Percentiles rank a stretch among this genome's conserved stretches.
Conservation (phyloP, 2,329 filamentous ascomycete genomes). For the Aspergillus pseudoglaucus region DNA sequence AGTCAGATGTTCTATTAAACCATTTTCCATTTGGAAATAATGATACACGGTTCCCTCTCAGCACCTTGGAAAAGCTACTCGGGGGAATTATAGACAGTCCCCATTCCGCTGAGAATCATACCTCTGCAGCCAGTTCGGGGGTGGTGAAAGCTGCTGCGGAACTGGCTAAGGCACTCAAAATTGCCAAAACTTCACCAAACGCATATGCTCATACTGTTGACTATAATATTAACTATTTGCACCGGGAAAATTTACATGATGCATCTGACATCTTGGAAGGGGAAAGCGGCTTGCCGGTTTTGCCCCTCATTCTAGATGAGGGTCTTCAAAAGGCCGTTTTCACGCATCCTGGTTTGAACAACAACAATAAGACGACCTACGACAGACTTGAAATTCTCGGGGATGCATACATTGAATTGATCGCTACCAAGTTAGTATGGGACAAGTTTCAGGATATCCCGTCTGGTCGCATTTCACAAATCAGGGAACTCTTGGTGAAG, state of each 20-base stretch:
- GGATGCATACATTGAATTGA: conserved; percentile 75
- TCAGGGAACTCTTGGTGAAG: conserved; percentile 72
- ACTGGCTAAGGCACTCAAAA: conserved; percentile 16
- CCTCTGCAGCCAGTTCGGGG: conserved; percentile 10
- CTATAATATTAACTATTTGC: background rate
- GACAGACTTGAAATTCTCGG: conserved; percentile 85
- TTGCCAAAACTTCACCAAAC: background rate
- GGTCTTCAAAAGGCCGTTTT: conserved; percentile 58
- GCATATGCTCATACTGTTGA: background rate
- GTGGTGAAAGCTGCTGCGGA: conserved; percentile 13
- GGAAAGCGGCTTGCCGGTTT: conserved; percentile 14
- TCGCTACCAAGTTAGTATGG: conserved; percentile 69
- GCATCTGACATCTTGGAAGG: background rate
- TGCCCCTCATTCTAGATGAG: conserved; percentile 57
- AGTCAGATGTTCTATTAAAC: background rate
- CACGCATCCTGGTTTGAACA: conserved; percentile 53
- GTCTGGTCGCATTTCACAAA: conserved; percentile 64
- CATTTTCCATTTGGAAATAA: background rate
- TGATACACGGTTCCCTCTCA: conserved; percentile 9
- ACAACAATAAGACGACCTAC: conserved; percentile 47
- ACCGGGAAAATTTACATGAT: background rate
- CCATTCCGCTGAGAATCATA: conserved; percentile 7
- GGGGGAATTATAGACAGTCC: conserved; percentile 14
- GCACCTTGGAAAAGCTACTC: conserved; percentile 14
- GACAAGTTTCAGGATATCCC: conserved; percentile 60